Evolutionary conservation across 169 alveolate genomes (phyloP), one percentile per base, ranked within the genome.

Genomic region (Cryptosporidium sp.): DNA sequence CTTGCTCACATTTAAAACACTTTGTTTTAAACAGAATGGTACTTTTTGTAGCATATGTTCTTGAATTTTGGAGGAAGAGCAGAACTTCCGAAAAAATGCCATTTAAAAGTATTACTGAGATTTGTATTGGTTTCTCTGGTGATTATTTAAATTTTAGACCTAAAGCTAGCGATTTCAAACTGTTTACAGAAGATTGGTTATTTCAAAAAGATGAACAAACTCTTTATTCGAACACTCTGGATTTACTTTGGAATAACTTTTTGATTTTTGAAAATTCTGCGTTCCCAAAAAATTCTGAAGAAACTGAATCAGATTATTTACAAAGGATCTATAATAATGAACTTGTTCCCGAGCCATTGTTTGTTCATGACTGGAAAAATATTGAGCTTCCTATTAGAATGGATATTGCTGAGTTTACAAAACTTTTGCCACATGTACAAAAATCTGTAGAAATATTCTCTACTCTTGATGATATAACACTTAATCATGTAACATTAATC

Each of bases 291-390:
- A 60, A 39, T 37, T 14, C 80, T 6, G 89, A 80, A 33, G 89
- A 80, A 65, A 16, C 80, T 29, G 89, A 80, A 67, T 23, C 26
- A 18, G 51, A 62, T 9, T 80, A 80, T 48, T 42, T 80, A 16
- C 60, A 62, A 26, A 37, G 89, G 29, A 51, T 80, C 12, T 80
- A 80, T 31, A 65, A 80, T 18, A 45, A 23, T 39, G 12, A 56
- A 8, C 60, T 80, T n/a, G 70, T 80, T 42, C 69, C 89, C 23
- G 89, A 80, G 18, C 89, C 89, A n/a, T 39, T 80, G 9, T 80
- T 44, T 80, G 26, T 16, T 7, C 80, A 80, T 18, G 89, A 80
- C 45, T 80, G 89, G 89, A 6, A 14, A 61, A 61, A 48, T 21
- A 80, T 80, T 26, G 80, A 62, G 14, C 68, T 62, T 16, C 89